phyloP scores from a whole-genome alignment of 1,284 basidiomycete genomes.

The Pseudozyma tsukubaensis region DNA sequence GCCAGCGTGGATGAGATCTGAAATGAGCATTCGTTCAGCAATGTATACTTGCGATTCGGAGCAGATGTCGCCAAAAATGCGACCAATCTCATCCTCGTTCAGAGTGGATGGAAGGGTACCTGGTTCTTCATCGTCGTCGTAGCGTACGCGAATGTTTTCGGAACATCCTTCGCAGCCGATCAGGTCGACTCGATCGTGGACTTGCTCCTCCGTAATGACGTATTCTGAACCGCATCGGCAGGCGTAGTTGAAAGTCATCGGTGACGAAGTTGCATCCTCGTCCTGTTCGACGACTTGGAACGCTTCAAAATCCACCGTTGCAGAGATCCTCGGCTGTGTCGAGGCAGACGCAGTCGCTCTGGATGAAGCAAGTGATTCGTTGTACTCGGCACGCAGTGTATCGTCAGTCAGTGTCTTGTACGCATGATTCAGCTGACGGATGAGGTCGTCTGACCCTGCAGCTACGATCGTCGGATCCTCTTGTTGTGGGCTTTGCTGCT shows the following conservation, averaged over 20 bases:
- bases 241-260: constrained; percentile 23
- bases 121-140: constrained; percentile 18
- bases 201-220: constrained; percentile 18
- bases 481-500: neutral
- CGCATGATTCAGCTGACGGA: constrained; percentile 39
- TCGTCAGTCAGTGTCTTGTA: constrained; percentile 42
- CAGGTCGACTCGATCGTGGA: constrained; percentile 27
- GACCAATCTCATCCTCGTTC: constrained; percentile 11
- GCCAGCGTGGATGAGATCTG: constrained; percentile 22
- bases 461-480: constrained; percentile 14
- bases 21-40: constrained; percentile 42
- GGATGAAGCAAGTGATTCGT: constrained; percentile 15
- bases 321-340: constrained; percentile 25
- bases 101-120: neutral
- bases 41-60: constrained; percentile 51
- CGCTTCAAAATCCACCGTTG: constrained; percentile 35
- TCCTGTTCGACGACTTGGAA: constrained; percentile 17
- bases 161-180: constrained; percentile 45
- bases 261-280: neutral
- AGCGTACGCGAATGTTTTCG: constrained; percentile 37
- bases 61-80: constrained; percentile 30
- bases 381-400: constrained; percentile 22
- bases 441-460: constrained; percentile 18
- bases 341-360: constrained; percentile 8
- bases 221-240: constrained; percentile 42